Evolutionary conservation across 495 filamentous ascomycete species (phyloP), one percentile per base, ranked within the genome.

Genomic region (Penicillium bovifimosum): DNA sequence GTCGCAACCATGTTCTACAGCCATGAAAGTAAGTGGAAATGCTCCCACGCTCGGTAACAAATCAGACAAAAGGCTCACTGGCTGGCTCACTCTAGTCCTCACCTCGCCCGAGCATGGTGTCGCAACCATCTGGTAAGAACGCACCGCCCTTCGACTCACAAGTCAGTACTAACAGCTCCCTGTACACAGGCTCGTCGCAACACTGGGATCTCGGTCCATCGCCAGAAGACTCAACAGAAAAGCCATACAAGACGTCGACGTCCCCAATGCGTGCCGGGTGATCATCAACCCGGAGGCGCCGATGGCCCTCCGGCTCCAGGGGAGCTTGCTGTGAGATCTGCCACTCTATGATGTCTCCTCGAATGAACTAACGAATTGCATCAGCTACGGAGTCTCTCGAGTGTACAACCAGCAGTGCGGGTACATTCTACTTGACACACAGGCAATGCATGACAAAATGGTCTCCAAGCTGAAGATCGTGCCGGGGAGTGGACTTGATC

Each of bases 291-390:
- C 93, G 0, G 85, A 84, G 20, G 91, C 87, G 6, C 93, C 93
- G 9, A 87, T 98, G 76, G 93, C 93, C 2, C 68, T 98, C 61
- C 86, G 93, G 13, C 80, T 98, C 29, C 93, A 98, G 67, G 90
- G 91, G 9, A 96, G 86, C 59, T 72, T 98, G 27, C 81, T 98
- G 74, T 84, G 67, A 62, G 78, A 60, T 18, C 11, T 31, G 5
- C 2, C 10, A 3, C 4, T 0, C 5, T 28, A 7, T 24, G 10
- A 0, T 11, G 26, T n/a, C 20, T 14, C 5, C 5, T 28, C 26
- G 18, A 13, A 41, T 39, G 34, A 27, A 8, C 36, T 50, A 17
- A 41, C 32, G 29, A n/a, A 48, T 9, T 43, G 41, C 7, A 10
- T 24, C 50, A 88, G 85, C 39, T 91, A 86, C 65, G 91, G 90